These are phyloP conservation scores for Talaromyces sp. DNA, from an alignment of 2,329 filamentous ascomycete genomes.

Conservation along the genomic window DNA sequence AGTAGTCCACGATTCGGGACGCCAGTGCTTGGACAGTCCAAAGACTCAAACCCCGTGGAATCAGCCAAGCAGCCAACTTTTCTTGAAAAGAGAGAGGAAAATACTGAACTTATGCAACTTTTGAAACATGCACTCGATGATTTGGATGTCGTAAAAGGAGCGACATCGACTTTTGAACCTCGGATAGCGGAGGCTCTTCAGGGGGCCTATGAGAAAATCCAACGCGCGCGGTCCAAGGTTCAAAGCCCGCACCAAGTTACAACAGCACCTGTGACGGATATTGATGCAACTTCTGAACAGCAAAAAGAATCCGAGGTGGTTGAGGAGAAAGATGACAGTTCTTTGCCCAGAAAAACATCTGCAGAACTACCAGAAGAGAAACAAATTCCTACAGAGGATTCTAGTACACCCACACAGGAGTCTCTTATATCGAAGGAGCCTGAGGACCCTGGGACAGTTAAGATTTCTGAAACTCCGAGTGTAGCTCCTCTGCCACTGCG, in stretches of 20 bases:
- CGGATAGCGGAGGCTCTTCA: slow-evolving; percentile 26
- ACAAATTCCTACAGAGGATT: background rate
- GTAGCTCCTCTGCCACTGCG: background rate
- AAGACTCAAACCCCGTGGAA: slow-evolving; percentile 15
- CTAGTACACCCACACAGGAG: background rate
- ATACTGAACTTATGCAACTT: slow-evolving; percentile 31
- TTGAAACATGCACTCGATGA: slow-evolving; percentile 38
- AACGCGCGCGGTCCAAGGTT: slow-evolving; percentile 37
- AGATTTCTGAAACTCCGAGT: background rate
- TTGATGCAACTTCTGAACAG: background rate
- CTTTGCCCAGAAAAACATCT: background rate
- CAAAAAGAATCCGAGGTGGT: background rate
- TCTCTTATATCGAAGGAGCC: background rate
- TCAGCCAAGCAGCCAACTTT: slow-evolving; percentile 27
- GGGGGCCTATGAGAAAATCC: slow-evolving; percentile 34
- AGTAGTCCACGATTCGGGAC: slow-evolving; percentile 13
- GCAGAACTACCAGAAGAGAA: background rate
- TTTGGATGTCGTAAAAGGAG: slow-evolving; percentile 30
- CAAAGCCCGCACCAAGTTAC: slow-evolving; percentile 20
- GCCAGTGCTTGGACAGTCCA: slow-evolving; percentile 12
- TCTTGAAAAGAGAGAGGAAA: slow-evolving; percentile 36
- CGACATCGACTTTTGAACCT: slow-evolving; percentile 19
- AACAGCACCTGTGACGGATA: slow-evolving; percentile 14
- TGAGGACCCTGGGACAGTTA: background rate
- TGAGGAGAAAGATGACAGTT: background rate